Conservation (phyloP, 768 basidiomycete species). For the Chalciporus piperatus region DNA sequence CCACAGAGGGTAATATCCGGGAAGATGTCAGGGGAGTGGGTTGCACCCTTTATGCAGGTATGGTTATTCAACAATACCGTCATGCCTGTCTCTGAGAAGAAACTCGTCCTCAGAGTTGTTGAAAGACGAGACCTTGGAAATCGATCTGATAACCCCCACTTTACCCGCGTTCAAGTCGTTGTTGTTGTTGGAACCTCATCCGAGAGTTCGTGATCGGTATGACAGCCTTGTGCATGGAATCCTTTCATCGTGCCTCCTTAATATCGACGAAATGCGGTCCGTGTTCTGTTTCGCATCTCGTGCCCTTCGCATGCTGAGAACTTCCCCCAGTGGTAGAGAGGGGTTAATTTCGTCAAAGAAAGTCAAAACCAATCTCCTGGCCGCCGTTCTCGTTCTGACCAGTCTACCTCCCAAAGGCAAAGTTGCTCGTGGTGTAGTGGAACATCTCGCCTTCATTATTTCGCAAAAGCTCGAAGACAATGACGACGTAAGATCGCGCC, state of each 20-base stretch:
- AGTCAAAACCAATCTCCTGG: slow-evolving; percentile 86
- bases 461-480: slow-evolving; percentile 72
- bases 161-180: slow-evolving; percentile 77
- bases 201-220: slow-evolving; percentile 50
- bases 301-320: slow-evolving; percentile 3
- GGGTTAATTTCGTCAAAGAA: slow-evolving; percentile 77
- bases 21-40: slow-evolving; percentile 81
- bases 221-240: slow-evolving; percentile 69
- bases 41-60: slow-evolving; percentile 77
- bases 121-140: slow-evolving; percentile 78
- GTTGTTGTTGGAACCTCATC: slow-evolving; percentile 47
- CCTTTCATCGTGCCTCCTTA: slow-evolving; percentile 79
- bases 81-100: not conserved
- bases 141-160: slow-evolving; percentile 78
- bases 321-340: slow-evolving; percentile 64
- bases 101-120: slow-evolving; percentile 56
- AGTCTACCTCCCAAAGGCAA: slow-evolving; percentile 64
- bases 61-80: not conserved
- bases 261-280: slow-evolving; percentile 91
- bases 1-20: slow-evolving; percentile 51
- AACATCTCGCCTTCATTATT: slow-evolving; percentile 82
- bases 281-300: slow-evolving; percentile 22
- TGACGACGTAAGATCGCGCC: slow-evolving; percentile 52
- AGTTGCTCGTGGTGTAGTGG: slow-evolving; percentile 71
- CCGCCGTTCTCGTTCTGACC: slow-evolving; percentile 81